These are phyloP conservation scores for Exophiala spinifera DNA, from an alignment of 2,329 filamentous ascomycete genomes.

Conservation along the genomic window DNA sequence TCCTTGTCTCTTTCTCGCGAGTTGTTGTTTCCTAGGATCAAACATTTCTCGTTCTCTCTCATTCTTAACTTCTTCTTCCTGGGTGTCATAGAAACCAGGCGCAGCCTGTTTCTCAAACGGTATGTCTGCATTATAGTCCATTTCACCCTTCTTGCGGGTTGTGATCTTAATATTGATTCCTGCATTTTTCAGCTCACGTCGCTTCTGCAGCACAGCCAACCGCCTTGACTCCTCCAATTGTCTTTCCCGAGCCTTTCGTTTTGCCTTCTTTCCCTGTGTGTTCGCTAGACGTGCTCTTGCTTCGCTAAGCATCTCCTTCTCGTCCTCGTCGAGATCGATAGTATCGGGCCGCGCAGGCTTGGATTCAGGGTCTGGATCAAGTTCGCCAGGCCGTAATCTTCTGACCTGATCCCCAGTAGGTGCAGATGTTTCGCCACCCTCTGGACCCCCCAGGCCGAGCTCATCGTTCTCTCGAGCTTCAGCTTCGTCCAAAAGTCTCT, in stretches of 20 bases:
- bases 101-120: slow-evolving; percentile 92
- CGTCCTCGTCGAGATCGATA: slow-evolving; percentile 96
- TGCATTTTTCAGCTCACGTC: slow-evolving; percentile 92
- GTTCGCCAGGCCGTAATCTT: slow-evolving; percentile 79
- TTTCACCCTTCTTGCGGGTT: slow-evolving; percentile 88
- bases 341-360: slow-evolving; percentile 95
- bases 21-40: slow-evolving; percentile 87
- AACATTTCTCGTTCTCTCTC: slow-evolving; percentile 81
- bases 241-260: slow-evolving; percentile 91
- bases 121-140: slow-evolving; percentile 99
- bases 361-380: slow-evolving; percentile 95
- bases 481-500: slow-evolving; percentile 92
- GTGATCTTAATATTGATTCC: slow-evolving; percentile 97
- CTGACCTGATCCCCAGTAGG: slow-evolving; percentile 91
- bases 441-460: slow-evolving; percentile 77
- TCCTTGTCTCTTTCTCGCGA: slow-evolving; percentile 88
- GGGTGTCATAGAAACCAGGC: slow-evolving; percentile 88
- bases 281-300: slow-evolving; percentile 94
- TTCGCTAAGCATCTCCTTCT: slow-evolving; percentile 99
- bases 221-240: slow-evolving; percentile 93
- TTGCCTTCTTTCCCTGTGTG: slow-evolving; percentile 98
- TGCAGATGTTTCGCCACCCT: slow-evolving; percentile 80
- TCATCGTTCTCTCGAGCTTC: slow-evolving; percentile 81
- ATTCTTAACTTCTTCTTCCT: slow-evolving; percentile 75
- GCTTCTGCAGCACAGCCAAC: slow-evolving; percentile 87